Conservation (phyloP, 768 basidiomycete species). For the Lenzites betulinus region DNA sequence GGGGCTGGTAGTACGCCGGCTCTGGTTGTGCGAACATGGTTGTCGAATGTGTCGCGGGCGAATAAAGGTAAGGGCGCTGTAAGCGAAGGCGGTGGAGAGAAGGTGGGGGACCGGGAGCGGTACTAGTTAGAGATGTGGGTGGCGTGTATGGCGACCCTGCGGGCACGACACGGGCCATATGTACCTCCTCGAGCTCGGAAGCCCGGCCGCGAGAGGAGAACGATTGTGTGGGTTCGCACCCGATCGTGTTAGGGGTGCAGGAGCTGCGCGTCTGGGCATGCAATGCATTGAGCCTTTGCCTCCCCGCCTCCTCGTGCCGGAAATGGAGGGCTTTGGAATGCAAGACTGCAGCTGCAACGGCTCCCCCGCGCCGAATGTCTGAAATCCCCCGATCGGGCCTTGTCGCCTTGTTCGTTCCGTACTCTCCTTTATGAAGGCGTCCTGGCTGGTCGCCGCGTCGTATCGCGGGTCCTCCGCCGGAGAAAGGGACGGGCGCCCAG, state of each 20-base stretch:
- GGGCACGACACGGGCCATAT: conserved; percentile 5
- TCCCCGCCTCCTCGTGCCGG: conserved; percentile 32
- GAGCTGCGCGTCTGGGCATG: conserved; percentile 10
- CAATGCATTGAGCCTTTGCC: conserved; percentile 15
- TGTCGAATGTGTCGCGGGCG: not conserved
- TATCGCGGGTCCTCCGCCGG: not conserved
- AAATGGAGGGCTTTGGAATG: conserved; percentile 20
- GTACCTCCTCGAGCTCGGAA: conserved; percentile 16
- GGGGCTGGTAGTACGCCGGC: conserved; percentile 13
- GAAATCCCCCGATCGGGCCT: conserved; percentile 6
- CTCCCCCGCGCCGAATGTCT: conserved; percentile 5
- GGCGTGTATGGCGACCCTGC: conserved; percentile 6
- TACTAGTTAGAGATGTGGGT: not conserved
- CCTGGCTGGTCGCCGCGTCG: conserved; percentile 2
- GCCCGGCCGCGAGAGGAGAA: conserved; percentile 13
- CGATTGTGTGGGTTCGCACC: conserved; percentile 8
- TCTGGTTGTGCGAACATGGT: conserved; percentile 16
- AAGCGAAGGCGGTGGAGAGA: not conserved
- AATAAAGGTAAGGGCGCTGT: not conserved
- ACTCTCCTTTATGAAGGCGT: conserved; percentile 21
- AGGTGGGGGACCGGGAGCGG: not conserved
- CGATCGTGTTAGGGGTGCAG: conserved; percentile 21
- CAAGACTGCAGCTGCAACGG: not conserved
- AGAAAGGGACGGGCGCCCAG: not conserved
- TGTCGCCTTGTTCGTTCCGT: conserved; percentile 17